Percentiles rank a stretch among this genome's conserved stretches.
These are phyloP conservation scores for Aspergillus ibericus DNA, from an alignment of 2,329 filamentous ascomycete species.

Conservation along the genomic window DNA sequence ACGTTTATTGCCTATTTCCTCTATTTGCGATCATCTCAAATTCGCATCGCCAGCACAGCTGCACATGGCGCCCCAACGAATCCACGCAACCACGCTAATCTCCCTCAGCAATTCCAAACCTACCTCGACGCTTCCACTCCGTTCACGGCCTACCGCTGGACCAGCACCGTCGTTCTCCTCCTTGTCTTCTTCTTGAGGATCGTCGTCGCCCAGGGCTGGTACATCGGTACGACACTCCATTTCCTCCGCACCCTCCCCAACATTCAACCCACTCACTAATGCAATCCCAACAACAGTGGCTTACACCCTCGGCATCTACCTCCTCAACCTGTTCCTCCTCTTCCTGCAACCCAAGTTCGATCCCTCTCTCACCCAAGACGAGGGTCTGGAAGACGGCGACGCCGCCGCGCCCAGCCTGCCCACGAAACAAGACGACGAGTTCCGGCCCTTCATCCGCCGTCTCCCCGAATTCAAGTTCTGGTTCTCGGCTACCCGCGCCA, in stretches of 20 bases:
- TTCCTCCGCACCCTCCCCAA: background rate
- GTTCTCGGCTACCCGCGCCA: slow-evolving; percentile 89
- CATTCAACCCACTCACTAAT: slow-evolving; percentile 9
- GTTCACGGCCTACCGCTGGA: slow-evolving; percentile 85
- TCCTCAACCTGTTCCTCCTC: slow-evolving; percentile 97
- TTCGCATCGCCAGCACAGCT: background rate
- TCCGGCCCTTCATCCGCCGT: slow-evolving; percentile 92
- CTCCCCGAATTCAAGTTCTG: slow-evolving; percentile 99
- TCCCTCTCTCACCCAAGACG: slow-evolving; percentile 90
- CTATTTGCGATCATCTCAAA: background rate
- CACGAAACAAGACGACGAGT: slow-evolving; percentile 96
- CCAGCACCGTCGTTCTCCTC: slow-evolving; percentile 74
- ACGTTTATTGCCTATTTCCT: slow-evolving; percentile 17
- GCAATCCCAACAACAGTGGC: slow-evolving; percentile 62
- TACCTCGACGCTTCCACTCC: slow-evolving; percentile 93
- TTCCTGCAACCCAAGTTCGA: slow-evolving; percentile 99
- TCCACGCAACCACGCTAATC: background rate
- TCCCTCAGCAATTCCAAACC: slow-evolving; percentile 78
- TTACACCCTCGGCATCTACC: slow-evolving; percentile 97
- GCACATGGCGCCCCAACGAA: background rate
- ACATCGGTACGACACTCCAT: slow-evolving; percentile 69
- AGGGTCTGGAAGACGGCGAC: slow-evolving; percentile 92
- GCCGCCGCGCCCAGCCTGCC: slow-evolving; percentile 68
- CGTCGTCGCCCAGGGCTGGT: slow-evolving; percentile 93
- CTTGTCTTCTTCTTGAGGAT: slow-evolving; percentile 85